Evolutionary conservation across 2,329 filamentous ascomycete species (phyloP).

Genomic region (Allantophomopsis cytisporea): DNA sequence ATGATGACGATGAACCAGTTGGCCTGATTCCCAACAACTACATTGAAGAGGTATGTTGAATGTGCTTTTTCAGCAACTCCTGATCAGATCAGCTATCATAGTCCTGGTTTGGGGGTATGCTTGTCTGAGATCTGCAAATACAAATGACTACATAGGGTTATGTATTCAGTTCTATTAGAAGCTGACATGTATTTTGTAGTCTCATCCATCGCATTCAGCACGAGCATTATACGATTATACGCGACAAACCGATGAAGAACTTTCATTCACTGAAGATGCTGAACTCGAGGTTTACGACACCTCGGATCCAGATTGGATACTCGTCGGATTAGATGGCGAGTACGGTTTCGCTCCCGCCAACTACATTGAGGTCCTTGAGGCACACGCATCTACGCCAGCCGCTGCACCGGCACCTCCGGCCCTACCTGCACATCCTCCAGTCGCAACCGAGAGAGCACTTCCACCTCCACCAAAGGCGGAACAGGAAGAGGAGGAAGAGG

Average conservation of each 20-base stretch:
- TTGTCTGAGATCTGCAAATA: not conserved
- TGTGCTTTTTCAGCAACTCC: too few relatives aligned
- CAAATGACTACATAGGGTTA: too few relatives aligned
- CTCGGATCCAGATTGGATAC: constrained; percentile 90
- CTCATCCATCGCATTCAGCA: constrained; percentile 53
- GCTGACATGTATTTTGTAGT: constrained; percentile 28
- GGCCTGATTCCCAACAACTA: constrained; percentile 77
- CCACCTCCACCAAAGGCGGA: constrained; percentile 2
- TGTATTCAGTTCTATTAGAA: not conserved
- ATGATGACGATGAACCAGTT: constrained; percentile 21
- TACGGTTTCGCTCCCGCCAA: constrained; percentile 94
- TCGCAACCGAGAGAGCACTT: constrained; percentile 16
- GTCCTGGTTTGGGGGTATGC: not conserved
- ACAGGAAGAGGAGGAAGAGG: constrained; percentile 11
- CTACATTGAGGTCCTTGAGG: constrained; percentile 65
- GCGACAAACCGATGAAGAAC: constrained; percentile 91
- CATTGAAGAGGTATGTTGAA: constrained; percentile 64
- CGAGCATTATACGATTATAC: constrained; percentile 98
- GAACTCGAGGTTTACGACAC: constrained; percentile 75
- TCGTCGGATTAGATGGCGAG: constrained; percentile 73
- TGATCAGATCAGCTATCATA: not conserved
- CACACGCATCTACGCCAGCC: constrained; percentile 17
- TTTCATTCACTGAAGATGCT: constrained; percentile 88
- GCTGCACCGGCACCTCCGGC: constrained; percentile 18
- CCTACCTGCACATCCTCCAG: constrained; percentile 27